phyloP scores from a whole-genome alignment of 2,329 filamentous ascomycete species.

The Cladosporium sp. region DNA sequence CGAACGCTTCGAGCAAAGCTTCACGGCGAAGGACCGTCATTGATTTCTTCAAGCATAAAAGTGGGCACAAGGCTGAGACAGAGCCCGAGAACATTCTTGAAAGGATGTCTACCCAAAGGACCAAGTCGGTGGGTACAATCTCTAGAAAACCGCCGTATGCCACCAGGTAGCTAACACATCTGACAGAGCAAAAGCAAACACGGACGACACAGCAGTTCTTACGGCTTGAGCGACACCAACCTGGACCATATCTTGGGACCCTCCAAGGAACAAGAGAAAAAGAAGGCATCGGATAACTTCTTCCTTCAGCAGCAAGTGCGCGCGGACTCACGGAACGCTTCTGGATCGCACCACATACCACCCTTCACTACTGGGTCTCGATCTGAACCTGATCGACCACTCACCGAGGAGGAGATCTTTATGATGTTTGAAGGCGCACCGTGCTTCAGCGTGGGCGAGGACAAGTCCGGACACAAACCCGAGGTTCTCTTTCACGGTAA shows the following conservation, averaged over 20 bases:
- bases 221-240: conserved; percentile 26
- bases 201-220: conserved; percentile 6
- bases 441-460: conserved; percentile 29
- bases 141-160: background rate
- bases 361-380: background rate
- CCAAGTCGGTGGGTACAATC: background rate
- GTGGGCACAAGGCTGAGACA: background rate
- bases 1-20: conserved; percentile 8
- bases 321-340: conserved; percentile 18
- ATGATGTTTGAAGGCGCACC: conserved; percentile 35
- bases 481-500: conserved; percentile 27
- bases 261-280: conserved; percentile 23
- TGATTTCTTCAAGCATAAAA: conserved; percentile 18
- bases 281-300: conserved; percentile 25
- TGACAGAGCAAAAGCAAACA: conserved; percentile 13
- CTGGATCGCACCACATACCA: conserved; percentile 7
- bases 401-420: conserved; percentile 29
- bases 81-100: conserved; percentile 9
- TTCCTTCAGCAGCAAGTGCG: conserved; percentile 26
- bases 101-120: conserved; percentile 10
- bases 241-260: conserved; percentile 31
- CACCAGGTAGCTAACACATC: background rate
- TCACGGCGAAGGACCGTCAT: conserved; percentile 17
- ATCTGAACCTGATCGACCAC: background rate
- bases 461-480: conserved; percentile 23